Conservation (phyloP, 192 early-diverging fungal genomes). For the Backusella macrospora region DNA sequence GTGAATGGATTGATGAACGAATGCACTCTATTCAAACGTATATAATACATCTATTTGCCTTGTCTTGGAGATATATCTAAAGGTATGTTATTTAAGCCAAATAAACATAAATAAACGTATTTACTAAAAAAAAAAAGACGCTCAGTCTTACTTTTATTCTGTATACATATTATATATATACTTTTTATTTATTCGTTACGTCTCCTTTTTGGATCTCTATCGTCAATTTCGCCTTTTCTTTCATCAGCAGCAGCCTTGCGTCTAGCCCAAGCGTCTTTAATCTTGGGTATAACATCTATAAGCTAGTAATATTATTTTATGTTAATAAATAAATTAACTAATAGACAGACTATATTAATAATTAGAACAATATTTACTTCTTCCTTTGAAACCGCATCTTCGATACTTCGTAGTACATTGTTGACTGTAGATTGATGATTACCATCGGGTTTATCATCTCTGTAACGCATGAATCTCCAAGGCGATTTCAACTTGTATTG, state of each 20-base stretch:
- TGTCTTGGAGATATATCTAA: too few species aligned
- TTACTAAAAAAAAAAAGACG: not conserved
- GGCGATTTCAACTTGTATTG: slow-evolving; percentile 31
- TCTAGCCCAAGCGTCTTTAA: slow-evolving; percentile 41
- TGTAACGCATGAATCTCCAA: slow-evolving; percentile 79
- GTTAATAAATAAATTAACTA: not conserved
- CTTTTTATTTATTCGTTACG: not conserved
- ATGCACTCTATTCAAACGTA: too few species aligned
- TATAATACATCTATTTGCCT: too few species aligned
- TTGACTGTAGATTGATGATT: slow-evolving; percentile 67
- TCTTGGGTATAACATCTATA: slow-evolving; percentile 31
- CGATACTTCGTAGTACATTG: slow-evolving; percentile 69
- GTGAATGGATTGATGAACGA: too few species aligned
- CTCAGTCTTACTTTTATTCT: not conserved
- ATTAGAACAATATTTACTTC: slow-evolving; percentile 40
- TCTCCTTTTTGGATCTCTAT: slow-evolving; percentile 7
- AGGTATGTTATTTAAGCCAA: not conserved
- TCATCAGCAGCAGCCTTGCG: slow-evolving; percentile 26
- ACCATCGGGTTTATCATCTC: slow-evolving; percentile 77
- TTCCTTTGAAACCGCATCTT: slow-evolving; percentile 68
- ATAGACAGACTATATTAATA: not conserved
- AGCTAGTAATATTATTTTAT: slow-evolving; percentile 16
- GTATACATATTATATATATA: too few species aligned
- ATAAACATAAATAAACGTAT: not conserved
- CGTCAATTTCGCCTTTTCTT: not conserved